Evolutionary conservation across 2,329 filamentous ascomycete species (phyloP).

Genomic region (Davidsoniella eucalypti): DNA sequence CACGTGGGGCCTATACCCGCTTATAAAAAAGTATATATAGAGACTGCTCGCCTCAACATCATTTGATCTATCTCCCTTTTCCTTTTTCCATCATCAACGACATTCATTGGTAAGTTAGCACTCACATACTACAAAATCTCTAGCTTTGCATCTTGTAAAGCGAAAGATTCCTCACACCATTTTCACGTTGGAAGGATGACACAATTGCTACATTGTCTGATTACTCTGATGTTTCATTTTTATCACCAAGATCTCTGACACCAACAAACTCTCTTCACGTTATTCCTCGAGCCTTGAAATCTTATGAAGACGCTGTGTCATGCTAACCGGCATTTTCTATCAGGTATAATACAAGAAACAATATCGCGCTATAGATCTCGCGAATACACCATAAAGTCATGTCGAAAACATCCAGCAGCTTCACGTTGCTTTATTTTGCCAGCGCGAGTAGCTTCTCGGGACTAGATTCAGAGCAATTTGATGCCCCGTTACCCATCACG

Average conservation of each 20-base stretch:
- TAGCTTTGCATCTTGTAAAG: no score
- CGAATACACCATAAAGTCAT: no score
- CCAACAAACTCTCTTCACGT: conserved; percentile 1
- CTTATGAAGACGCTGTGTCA: not conserved
- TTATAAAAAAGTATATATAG: conserved; percentile 4
- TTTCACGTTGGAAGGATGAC: conserved; percentile 31
- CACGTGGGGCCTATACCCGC: not conserved
- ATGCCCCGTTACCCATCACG: conserved; percentile 46
- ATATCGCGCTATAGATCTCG: not conserved
- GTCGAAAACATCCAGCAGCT: conserved; percentile 20
- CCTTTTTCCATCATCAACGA: conserved; percentile 4
- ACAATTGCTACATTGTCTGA: conserved; percentile 42
- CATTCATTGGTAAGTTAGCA: conserved; percentile 20
- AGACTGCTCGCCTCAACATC: not conserved
- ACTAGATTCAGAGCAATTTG: conserved; percentile 47
- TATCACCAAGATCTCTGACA: conserved; percentile 65
- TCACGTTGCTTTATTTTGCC: conserved; percentile 71
- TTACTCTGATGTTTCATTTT: conserved; percentile 37
- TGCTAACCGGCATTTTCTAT: not conserved
- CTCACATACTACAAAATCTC: not conserved
- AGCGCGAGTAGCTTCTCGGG: conserved; percentile 53
- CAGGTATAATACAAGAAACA: not conserved
- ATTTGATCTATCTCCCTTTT: conserved; percentile 1
- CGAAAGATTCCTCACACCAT: no score
- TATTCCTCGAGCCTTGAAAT: not conserved